Conservation (phyloP, 2,329 filamentous ascomycete genomes). For the Penicillium sp. region DNA sequence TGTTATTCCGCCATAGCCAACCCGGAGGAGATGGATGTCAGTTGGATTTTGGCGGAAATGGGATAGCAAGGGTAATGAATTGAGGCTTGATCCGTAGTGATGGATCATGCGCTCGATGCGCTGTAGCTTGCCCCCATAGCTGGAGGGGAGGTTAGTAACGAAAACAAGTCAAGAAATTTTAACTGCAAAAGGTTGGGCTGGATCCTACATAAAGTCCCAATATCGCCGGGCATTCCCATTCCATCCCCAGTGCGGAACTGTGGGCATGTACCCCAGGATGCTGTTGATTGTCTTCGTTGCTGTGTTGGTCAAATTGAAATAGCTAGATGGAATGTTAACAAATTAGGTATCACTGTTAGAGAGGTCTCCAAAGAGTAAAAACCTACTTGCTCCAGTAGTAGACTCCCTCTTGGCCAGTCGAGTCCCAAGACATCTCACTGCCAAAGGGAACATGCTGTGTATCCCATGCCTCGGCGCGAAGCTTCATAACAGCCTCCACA, state of each 20-base stretch:
- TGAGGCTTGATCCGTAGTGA: conserved; percentile 62
- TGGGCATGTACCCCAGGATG: background rate
- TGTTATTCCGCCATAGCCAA: conserved; percentile 46
- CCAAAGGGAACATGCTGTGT: conserved; percentile 55
- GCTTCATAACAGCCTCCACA: background rate
- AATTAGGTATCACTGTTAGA: background rate
- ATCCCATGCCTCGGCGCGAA: conserved; percentile 54
- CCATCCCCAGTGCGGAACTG: background rate
- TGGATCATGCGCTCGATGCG: conserved; percentile 55
- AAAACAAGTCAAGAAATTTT: too few species aligned
- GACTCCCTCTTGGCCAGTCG: conserved; percentile 61
- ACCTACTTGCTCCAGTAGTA: conserved; percentile 57
- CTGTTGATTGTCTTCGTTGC: background rate
- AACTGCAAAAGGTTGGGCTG: background rate
- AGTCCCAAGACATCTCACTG: conserved; percentile 64
- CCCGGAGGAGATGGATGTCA: background rate
- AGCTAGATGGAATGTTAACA: background rate
- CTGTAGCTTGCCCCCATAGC: conserved; percentile 3
- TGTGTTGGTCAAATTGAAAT: background rate
- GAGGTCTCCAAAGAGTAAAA: background rate
- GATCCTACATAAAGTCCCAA: background rate
- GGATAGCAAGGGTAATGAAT: conserved; percentile 56
- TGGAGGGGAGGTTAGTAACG: background rate
- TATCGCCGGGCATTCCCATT: background rate
- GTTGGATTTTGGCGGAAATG: conserved; percentile 46